Percentiles rank a stretch among this genome's conserved stretches.
Evolutionary conservation across 1,139 yeast species (phyloP).

Genomic region (Trichomonascaceae sp.): DNA sequence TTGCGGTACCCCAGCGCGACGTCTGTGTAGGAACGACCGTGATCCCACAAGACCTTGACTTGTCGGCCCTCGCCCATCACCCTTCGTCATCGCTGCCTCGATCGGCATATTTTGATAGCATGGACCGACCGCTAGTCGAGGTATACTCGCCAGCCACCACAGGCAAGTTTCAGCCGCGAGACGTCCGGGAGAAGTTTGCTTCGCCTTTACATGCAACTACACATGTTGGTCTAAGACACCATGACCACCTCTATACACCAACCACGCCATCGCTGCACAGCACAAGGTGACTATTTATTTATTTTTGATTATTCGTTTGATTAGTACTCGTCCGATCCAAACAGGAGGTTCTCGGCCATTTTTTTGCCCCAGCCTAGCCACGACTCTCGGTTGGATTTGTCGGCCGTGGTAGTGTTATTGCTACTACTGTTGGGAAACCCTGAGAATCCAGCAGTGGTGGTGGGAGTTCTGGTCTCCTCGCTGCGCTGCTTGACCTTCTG

Average conservation of each 20-base stretch:
- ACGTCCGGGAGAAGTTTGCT: conserved; percentile 30
- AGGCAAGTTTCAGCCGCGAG: conserved; percentile 34
- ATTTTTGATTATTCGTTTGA: not conserved
- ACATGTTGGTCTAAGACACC: conserved; percentile 1
- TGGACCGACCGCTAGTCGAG: no score
- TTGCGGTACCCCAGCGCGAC: conserved; percentile 43
- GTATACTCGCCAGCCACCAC: conserved; percentile 29
- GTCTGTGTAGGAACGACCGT: conserved; percentile 56
- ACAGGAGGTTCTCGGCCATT: conserved; percentile 28
- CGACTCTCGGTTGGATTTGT: conserved; percentile 8
- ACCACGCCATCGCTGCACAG: conserved; percentile 3
- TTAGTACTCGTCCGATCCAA: conserved; percentile 44
- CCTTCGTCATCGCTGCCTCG: no score
- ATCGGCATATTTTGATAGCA: no score
- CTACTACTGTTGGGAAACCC: no score
- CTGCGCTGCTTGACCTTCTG: not conserved
- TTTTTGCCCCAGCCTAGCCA: conserved; percentile 26
- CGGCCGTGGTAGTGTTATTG: not conserved
- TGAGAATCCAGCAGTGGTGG: no score
- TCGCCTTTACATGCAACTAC: conserved; percentile 2
- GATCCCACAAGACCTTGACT: no score
- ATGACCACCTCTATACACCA: conserved; percentile 24
- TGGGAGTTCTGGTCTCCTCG: no score
- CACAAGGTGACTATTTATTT: not conserved
- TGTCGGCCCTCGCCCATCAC: no score